phyloP scores from a whole-genome alignment of 179 eudicot species.

The Spergularia azorica region DNA sequence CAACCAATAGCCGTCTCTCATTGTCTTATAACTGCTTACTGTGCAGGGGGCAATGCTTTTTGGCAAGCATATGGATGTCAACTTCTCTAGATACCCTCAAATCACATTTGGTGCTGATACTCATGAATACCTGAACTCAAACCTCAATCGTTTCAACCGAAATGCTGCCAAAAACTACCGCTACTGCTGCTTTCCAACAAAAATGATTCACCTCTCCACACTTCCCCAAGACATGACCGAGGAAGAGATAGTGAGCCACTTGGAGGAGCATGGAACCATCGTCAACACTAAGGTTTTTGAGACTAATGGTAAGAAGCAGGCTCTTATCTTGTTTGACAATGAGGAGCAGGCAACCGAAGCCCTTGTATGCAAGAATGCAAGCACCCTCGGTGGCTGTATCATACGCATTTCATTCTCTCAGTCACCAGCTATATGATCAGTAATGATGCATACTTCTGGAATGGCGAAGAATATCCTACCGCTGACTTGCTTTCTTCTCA shows the following conservation, averaged over 20 bases:
- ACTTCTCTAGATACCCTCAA: conserved; percentile 73
- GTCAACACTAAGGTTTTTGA: conserved; percentile 73
- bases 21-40: neutral
- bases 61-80: conserved; percentile 86
- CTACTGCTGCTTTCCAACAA: conserved; percentile 96
- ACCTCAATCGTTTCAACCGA: conserved; percentile 88
- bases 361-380: conserved; percentile 91
- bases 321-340: conserved; percentile 72
- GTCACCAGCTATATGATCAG: conserved; percentile 40
- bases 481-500: neutral
- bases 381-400: conserved; percentile 59
- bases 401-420: conserved; percentile 91
- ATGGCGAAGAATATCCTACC: neutral
- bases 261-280: conserved; percentile 84
- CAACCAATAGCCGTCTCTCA: neutral
- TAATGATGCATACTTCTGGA: neutral
- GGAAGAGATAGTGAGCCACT: conserved; percentile 67
- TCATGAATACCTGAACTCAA: conserved; percentile 82
- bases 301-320: conserved; percentile 89
- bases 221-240: conserved; percentile 77
- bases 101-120: conserved; percentile 84
- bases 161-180: conserved; percentile 94
- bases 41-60: conserved; percentile 74
- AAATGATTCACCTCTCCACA: conserved; percentile 81
- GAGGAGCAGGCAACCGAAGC: conserved; percentile 98